These are phyloP conservation scores for Solioccasus polychromus DNA, from an alignment of 768 basidiomycete genomes.

Conservation along the genomic window DNA sequence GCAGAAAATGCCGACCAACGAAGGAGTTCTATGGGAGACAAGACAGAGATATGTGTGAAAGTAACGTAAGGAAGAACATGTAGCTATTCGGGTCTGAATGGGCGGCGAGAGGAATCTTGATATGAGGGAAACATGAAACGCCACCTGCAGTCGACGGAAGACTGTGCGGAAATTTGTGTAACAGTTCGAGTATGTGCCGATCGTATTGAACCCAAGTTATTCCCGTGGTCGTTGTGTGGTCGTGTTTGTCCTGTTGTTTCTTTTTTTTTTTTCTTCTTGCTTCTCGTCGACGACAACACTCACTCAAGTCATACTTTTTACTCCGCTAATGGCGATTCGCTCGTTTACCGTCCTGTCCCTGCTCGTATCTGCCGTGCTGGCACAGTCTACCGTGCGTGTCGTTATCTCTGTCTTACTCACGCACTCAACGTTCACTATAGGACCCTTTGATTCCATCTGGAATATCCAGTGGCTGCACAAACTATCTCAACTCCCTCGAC, in stretches of 20 bases:
- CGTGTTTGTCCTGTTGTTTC: too few species aligned
- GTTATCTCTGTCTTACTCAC: neutral
- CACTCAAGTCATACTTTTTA: too few species aligned
- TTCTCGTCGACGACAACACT: too few species aligned
- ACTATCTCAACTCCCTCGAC: slow-evolving; percentile 66
- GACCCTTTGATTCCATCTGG: slow-evolving; percentile 65
- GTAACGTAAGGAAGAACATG: slow-evolving; percentile 12
- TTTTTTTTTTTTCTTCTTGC: too few species aligned
- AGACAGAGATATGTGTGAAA: too few species aligned
- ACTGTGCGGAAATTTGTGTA: too few species aligned
- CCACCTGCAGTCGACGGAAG: too few species aligned
- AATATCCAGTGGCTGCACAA: slow-evolving; percentile 52
- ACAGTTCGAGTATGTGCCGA: too few species aligned
- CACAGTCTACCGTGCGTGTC: slow-evolving; percentile 43
- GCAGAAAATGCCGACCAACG: neutral
- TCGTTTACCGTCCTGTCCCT: slow-evolving; percentile 52
- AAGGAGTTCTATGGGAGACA: too few species aligned
- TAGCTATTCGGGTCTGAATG: neutral
- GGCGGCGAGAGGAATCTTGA: neutral
- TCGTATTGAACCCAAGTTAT: too few species aligned
- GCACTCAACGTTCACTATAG: slow-evolving; percentile 25
- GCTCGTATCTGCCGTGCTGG: slow-evolving; percentile 48
- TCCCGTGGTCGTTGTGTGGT: too few species aligned
- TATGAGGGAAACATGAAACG: slow-evolving; percentile 1
- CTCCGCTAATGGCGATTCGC: slow-evolving; percentile 41